phyloP scores from a whole-genome alignment of 257 asterid species.

The Solanum ossicruentum region DNA sequence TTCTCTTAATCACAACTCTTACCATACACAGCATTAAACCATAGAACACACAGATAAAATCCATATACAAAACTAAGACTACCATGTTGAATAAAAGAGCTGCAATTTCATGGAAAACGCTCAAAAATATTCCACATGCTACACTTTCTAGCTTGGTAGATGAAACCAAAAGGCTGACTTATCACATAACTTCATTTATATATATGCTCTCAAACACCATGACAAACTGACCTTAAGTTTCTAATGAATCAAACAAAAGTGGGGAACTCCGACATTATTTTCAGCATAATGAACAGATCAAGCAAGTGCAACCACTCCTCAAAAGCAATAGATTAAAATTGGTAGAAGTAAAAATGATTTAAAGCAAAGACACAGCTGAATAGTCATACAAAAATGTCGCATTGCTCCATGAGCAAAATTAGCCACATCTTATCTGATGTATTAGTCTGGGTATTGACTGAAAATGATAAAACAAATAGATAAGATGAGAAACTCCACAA shows the following conservation, averaged over 20 bases:
- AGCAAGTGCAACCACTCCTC: background rate
- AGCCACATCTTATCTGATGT: background rate
- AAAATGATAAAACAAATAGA: background rate
- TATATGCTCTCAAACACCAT: background rate
- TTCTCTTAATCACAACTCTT: background rate
- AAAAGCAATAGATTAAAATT: background rate
- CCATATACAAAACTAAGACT: background rate
- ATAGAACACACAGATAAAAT: background rate
- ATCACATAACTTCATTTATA: background rate
- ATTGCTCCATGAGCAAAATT: background rate
- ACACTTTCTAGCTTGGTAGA: background rate
- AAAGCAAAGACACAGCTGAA: background rate
- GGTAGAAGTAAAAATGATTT: background rate
- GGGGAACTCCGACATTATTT: background rate
- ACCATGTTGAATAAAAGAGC: background rate
- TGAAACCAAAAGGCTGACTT: background rate
- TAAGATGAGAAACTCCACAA: background rate
- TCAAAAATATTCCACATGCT: background rate
- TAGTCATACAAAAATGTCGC: background rate
- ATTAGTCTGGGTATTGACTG: background rate
- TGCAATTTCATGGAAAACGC: background rate
- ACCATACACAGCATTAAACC: background rate
- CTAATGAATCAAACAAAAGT: background rate
- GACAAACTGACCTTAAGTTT: background rate
- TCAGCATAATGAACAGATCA: background rate